phyloP scores from a whole-genome alignment of 179 eudicot genomes.

The Nepenthes alata region DNA sequence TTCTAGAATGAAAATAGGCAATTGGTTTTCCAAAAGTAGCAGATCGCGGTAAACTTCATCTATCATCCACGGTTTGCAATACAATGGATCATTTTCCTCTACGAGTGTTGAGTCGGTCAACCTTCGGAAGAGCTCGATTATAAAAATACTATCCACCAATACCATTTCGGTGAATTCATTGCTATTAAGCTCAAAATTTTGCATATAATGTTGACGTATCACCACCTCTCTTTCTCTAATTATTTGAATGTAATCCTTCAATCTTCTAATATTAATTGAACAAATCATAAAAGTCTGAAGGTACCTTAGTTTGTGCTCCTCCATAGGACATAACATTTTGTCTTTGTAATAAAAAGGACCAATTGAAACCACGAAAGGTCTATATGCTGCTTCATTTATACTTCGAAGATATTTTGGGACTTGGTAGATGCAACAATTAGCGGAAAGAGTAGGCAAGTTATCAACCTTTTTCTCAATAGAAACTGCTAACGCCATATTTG shows the following conservation, averaged over 20 bases:
- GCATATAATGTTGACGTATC: slow-evolving; percentile 1
- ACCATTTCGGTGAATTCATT: slow-evolving; percentile 9
- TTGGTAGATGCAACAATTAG: slow-evolving; percentile 1
- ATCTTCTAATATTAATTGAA: not conserved
- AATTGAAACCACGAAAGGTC: not conserved
- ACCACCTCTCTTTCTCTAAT: not conserved
- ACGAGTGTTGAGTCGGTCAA: not conserved
- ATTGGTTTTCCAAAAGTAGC: not conserved
- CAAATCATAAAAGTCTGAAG: not conserved
- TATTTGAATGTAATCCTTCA: not conserved
- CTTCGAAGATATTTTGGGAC: not conserved
- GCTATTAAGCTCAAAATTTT: not conserved
- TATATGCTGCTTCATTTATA: not conserved
- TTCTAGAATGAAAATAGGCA: not conserved
- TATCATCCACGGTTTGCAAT: not conserved
- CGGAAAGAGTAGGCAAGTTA: too few species aligned
- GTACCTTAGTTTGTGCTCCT: not conserved
- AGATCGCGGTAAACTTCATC: not conserved
- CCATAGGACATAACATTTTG: not conserved
- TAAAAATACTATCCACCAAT: slow-evolving; percentile 7
- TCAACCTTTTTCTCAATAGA: too few species aligned
- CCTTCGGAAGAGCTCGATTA: slow-evolving; percentile 5
- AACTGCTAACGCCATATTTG: too few species aligned
- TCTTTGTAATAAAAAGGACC: not conserved
- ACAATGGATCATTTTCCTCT: not conserved